Conservation (phyloP, 2,329 filamentous ascomycete genomes). For the Pseudogymnoascus sp. region DNA sequence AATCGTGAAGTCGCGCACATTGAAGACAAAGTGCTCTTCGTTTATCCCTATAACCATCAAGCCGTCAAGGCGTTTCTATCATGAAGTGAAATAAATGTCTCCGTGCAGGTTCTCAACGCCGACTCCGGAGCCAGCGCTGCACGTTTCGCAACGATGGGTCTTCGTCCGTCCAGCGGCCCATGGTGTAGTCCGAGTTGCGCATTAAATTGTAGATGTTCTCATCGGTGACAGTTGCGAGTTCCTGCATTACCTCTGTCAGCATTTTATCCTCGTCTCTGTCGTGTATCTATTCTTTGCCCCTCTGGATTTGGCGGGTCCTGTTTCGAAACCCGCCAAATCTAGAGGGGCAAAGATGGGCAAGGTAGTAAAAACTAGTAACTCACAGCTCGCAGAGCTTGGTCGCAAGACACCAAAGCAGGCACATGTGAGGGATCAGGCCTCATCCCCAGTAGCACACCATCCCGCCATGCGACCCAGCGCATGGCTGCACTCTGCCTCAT, state of each 20-base stretch:
- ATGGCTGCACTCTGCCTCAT: conserved; percentile 52
- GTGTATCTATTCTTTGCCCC: no score
- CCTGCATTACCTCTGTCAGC: conserved; percentile 31
- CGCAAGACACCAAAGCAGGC: conserved; percentile 43
- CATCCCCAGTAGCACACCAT: conserved; percentile 43
- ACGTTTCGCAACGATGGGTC: conserved; percentile 51
- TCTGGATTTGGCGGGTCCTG: no score
- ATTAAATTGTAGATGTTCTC: conserved; percentile 50
- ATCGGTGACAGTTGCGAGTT: conserved; percentile 50
- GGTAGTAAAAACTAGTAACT: conserved; percentile 22
- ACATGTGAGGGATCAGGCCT: conserved; percentile 40
- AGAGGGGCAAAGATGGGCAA: neutral
- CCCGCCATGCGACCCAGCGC: conserved; percentile 49
- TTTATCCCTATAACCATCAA: neutral
- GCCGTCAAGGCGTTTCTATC: conserved; percentile 7
- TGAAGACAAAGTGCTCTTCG: conserved; percentile 1
- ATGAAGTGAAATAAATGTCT: neutral
- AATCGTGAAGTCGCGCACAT: neutral
- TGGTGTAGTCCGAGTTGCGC: conserved; percentile 41
- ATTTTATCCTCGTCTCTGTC: neutral
- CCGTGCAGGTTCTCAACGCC: conserved; percentile 17
- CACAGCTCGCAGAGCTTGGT: conserved; percentile 50
- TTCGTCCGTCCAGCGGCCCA: conserved; percentile 55
- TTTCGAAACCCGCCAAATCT: neutral
- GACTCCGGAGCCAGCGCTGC: conserved; percentile 48